A percentile compares a stretch with the other conserved stretches of the same genome.
These are phyloP conservation scores for Populus pruinosa DNA, from an alignment of 345 rosid genomes.

Conservation along the genomic window DNA sequence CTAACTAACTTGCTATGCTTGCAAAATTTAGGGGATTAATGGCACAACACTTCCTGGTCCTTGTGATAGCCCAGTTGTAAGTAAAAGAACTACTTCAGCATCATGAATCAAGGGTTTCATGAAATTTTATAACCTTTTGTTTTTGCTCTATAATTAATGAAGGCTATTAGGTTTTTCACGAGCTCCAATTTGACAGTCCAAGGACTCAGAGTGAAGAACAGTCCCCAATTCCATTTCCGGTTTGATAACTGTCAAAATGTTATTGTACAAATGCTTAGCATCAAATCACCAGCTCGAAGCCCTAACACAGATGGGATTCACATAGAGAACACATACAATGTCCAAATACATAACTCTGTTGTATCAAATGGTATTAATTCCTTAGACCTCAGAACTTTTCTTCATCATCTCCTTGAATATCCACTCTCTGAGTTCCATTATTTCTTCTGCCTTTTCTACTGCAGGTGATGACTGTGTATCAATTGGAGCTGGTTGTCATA, in stretches of 20 bases:
- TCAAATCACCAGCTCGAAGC: conserved; percentile 32
- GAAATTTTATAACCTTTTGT: not conserved
- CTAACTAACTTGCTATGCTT: not conserved
- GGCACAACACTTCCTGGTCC: conserved; percentile 14
- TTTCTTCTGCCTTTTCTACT: not conserved
- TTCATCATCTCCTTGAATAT: not conserved
- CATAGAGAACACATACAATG: conserved; percentile 31
- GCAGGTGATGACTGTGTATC: conserved; percentile 44
- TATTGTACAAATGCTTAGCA: conserved; percentile 20
- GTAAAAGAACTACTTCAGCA: not conserved
- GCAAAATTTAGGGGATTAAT: conserved; percentile 4
- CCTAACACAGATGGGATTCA: conserved; percentile 48
- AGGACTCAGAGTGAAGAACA: conserved; percentile 57
- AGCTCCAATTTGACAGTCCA: conserved; percentile 61
- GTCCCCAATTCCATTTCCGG: conserved; percentile 38
- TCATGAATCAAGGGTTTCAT: too few relatives aligned
- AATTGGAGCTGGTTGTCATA: conserved; percentile 30
- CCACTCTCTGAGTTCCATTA: not conserved
- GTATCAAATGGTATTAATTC: conserved; percentile 21
- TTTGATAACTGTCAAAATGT: conserved; percentile 26
- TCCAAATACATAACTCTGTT: conserved; percentile 18
- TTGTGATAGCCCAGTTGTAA: conserved; percentile 36
- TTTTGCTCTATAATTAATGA: conserved; percentile 5
- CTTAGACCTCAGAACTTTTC: too few relatives aligned
- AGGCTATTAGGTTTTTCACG: conserved; percentile 36